These are phyloP conservation scores for Suillus americanus DNA, from an alignment of 768 basidiomycete genomes.

Conservation along the genomic window DNA sequence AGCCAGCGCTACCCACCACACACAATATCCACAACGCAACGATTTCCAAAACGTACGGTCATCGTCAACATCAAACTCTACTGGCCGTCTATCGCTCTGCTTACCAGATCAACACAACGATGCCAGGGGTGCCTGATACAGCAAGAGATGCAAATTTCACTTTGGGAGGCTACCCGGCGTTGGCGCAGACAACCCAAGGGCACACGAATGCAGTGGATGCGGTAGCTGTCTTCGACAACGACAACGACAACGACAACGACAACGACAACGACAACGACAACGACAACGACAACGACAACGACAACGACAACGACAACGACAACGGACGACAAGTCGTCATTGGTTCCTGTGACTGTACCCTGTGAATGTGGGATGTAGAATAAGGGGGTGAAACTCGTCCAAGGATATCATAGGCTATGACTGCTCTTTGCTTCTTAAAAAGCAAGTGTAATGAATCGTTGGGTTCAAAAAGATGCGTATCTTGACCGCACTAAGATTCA, in stretches of 20 bases:
- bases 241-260: too few relatives aligned
- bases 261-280: too few relatives aligned
- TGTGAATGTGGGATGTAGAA: conserved; percentile 68
- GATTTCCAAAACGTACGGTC: not conserved
- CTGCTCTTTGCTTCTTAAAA: not conserved
- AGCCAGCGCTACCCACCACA: not conserved
- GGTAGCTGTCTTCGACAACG: conserved; percentile 66
- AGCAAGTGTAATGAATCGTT: not conserved
- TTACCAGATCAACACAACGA: not conserved
- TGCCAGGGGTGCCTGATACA: not conserved
- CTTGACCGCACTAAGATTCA: not conserved
- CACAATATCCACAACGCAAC: not conserved
- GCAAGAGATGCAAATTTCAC: not conserved
- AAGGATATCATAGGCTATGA: not conserved
- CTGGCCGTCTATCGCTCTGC: not conserved
- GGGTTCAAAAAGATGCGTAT: not conserved
- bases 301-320: too few relatives aligned
- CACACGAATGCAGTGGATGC: not conserved
- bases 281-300: too few relatives aligned
- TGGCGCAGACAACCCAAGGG: not conserved
- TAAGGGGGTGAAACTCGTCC: conserved; percentile 16
- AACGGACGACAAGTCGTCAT: conserved; percentile 86
- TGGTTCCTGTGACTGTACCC: conserved; percentile 75
- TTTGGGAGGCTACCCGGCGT: not conserved
- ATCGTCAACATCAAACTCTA: not conserved